Percentiles rank a stretch among this genome's conserved stretches.
These are phyloP conservation scores for Aspergillus bridgeri DNA, from an alignment of 495 filamentous ascomycete species.

Conservation along the genomic window DNA sequence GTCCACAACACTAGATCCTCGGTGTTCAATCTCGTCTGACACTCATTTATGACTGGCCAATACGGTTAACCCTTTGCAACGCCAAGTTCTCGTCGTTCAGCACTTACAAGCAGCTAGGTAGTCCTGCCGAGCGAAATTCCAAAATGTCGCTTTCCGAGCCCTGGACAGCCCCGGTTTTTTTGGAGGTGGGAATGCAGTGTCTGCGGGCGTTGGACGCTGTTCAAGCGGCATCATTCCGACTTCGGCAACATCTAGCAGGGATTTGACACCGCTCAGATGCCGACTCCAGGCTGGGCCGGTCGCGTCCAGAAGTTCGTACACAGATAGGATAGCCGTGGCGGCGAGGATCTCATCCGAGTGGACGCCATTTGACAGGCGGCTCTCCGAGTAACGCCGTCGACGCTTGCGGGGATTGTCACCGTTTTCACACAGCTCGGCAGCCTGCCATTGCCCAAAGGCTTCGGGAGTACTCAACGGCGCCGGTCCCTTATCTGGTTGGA, in stretches of 20 bases:
- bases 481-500: constrained; percentile 46
- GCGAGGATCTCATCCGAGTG: constrained; percentile 60
- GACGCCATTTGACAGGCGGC: constrained; percentile 36
- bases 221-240: constrained; percentile 60
- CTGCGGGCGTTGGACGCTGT: constrained; percentile 39
- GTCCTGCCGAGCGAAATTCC: constrained; percentile 65
- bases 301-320: constrained; percentile 62
- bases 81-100: neutral
- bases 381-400: constrained; percentile 37
- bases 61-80: neutral
- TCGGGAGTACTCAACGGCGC: constrained; percentile 35
- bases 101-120: constrained; percentile 60
- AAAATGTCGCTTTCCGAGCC: constrained; percentile 58
- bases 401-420: constrained; percentile 37
- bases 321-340: constrained; percentile 60
- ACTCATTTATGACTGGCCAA: constrained; percentile 55
- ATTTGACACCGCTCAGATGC: constrained; percentile 63
- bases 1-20: constrained; percentile 59
- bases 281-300: constrained; percentile 58
- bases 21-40: constrained; percentile 57
- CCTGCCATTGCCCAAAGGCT: constrained; percentile 38
- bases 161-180: constrained; percentile 46
- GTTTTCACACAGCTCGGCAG: constrained; percentile 31
- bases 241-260: constrained; percentile 58
- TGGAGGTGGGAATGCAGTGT: constrained; percentile 22